Evolutionary conservation across 192 early-diverging fungal genomes (phyloP).

Genomic region (Coemansia sp.): DNA sequence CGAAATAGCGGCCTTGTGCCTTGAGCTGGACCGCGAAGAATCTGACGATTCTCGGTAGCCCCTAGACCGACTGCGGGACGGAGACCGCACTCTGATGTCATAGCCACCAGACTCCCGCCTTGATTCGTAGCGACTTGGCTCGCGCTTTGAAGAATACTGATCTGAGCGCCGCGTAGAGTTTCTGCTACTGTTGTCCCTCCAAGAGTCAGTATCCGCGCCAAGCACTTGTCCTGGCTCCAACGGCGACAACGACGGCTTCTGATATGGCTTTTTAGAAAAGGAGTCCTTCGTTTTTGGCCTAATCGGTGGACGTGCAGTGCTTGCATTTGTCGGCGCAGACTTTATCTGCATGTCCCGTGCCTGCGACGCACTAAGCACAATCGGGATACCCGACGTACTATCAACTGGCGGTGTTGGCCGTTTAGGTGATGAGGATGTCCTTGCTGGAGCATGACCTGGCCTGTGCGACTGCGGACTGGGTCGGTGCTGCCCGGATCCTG

Average conservation of each 20-base stretch:
- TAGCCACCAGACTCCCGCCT: background rate
- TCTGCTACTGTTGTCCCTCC: background rate
- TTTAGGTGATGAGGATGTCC: background rate
- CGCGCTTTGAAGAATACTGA: background rate
- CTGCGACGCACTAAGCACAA: background rate
- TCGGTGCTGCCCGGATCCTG: background rate
- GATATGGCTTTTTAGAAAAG: background rate
- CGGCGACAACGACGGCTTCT: background rate
- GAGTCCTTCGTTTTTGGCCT: background rate
- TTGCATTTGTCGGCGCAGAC: too few species aligned
- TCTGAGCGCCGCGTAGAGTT: background rate
- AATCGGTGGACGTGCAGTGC: background rate
- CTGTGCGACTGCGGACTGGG: background rate
- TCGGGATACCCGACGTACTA: background rate
- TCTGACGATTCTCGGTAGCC: background rate
- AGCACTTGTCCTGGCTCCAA: background rate
- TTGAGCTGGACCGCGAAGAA: background rate
- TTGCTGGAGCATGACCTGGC: background rate
- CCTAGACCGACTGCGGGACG: constrained; percentile 1
- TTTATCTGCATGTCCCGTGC: background rate
- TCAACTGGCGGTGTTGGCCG: background rate
- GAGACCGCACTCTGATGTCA: constrained; percentile 6
- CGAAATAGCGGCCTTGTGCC: background rate
- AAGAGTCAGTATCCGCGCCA: background rate
- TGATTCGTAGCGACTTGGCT: background rate